These are phyloP conservation scores for Rhexocercosporidium sp. DNA, from an alignment of 2,329 filamentous ascomycete species.

Conservation along the genomic window DNA sequence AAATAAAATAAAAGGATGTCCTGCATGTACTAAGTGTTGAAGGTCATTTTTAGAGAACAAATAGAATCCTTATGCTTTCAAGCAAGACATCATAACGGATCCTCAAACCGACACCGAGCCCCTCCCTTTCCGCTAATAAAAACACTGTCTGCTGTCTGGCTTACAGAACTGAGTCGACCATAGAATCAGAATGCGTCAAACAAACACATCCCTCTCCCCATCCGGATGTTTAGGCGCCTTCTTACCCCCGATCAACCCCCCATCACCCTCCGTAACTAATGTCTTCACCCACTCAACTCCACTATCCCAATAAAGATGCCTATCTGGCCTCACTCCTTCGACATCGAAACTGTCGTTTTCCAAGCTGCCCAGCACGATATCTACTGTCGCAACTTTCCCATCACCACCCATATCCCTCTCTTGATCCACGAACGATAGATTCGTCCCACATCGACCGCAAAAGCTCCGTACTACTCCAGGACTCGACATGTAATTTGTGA, in stretches of 20 bases:
- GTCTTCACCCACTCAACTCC: constrained; percentile 35
- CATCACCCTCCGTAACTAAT: constrained; percentile 16
- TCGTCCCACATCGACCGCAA: constrained; percentile 37
- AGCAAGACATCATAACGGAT: too few species aligned
- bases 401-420: constrained; percentile 17
- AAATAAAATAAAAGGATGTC: too few species aligned
- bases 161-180: too few species aligned
- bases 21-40: too few species aligned
- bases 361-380: constrained; percentile 36
- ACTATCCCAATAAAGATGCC: constrained; percentile 37
- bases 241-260: background rate
- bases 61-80: too few species aligned
- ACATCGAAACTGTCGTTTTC: constrained; percentile 31
- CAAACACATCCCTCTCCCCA: background rate
- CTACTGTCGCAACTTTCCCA: constrained; percentile 19
- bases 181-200: background rate
- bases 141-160: too few species aligned
- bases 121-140: too few species aligned
- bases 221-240: constrained; percentile 14
- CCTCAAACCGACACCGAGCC: too few species aligned
- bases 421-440: constrained; percentile 32
- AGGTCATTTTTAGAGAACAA: too few species aligned
- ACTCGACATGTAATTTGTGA: constrained; percentile 27
- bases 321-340: constrained; percentile 28
- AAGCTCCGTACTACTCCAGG: constrained; percentile 35